Base-by-base conservation (phyloP, 306 rosid species). In the Cicer bijugum region DNA sequence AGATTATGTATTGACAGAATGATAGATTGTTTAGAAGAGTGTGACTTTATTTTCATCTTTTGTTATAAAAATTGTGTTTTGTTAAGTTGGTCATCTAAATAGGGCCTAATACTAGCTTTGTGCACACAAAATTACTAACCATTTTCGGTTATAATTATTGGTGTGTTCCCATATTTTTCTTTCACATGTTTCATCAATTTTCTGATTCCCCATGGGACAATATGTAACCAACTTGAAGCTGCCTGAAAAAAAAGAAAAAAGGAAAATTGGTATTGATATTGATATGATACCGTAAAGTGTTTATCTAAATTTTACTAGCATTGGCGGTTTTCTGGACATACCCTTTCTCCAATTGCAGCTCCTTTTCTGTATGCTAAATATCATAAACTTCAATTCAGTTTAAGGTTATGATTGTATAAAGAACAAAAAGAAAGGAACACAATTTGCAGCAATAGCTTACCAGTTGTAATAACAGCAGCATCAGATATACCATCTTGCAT, bases 201-300 rank as follows among this genome's bases (percentile, higher is more conserved):
- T 58, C 91, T 66, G 74, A 93, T 88, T 8, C 98, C 98, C 98
- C 98, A 93, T 48, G 98, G 97, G 4, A 93, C 98, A 67, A 93
- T 90, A 72, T 72, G 93, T 19, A 93, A 37, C 98, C 98, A 93
- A 63, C 78, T 57, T 56, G 97, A 93, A 71, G 96, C 94, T 58
- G 94, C 97, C 97, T 93, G 78, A 81, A 79, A 78, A 75, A 64
- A 78, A 75, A 64, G 16, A 58, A 62, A 14, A 78, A 75, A 64
- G 14, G 57, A 57, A 14, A 79, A 20, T 10, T 14, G 10, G 23
- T 37, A 6, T 23, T 48, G 52, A n/a, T 38, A 6, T 23, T 48
- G 52, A 28, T 65, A 68, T 59, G 19, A 53, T 17, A 33, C 38
- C 69, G 51, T 55, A 7, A 55, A 55, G 52, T 63, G 23, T 52